Evolutionary conservation across 129 eudicot genomes (phyloP).

Genomic region (Oenanthe sinensis): DNA sequence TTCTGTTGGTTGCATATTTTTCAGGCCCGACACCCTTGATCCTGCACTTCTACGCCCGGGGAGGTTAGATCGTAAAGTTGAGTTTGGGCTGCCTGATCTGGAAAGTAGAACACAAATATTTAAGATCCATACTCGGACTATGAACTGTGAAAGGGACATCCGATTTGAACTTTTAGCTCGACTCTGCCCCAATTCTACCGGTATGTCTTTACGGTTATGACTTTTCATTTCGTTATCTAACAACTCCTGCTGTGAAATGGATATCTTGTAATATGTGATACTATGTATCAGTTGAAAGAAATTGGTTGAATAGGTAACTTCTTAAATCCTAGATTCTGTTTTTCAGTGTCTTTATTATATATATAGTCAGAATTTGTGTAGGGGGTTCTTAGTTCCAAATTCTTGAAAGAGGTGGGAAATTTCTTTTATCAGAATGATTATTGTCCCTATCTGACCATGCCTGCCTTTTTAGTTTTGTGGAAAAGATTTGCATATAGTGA

Average conservation of each 20-base stretch:
- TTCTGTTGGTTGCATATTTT: not conserved
- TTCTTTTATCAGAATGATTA: not conserved
- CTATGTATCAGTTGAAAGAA: not conserved
- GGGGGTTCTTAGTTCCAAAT: not conserved
- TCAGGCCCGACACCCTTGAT: conserved; percentile 91
- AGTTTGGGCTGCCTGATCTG: conserved; percentile 92
- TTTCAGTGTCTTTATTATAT: not conserved
- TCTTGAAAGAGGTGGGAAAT: not conserved
- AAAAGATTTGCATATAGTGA: not conserved
- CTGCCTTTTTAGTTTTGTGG: not conserved
- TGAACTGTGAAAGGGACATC: conserved; percentile 95
- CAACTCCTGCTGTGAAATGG: not conserved
- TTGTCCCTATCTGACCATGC: not conserved
- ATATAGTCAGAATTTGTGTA: not conserved
- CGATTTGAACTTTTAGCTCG: conserved; percentile 96
- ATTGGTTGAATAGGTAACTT: not conserved
- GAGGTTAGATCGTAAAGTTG: conserved; percentile 86
- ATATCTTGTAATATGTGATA: not conserved
- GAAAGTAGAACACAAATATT: conserved; percentile 92
- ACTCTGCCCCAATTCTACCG: conserved; percentile 97
- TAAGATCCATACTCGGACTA: conserved; percentile 93
- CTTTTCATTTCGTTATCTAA: not conserved
- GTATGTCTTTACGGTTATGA: conserved; percentile 23
- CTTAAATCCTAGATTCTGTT: not conserved
- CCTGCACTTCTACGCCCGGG: conserved; percentile 95